Evolutionary conservation across 345 rosid species (phyloP).

Genomic region (Odontarrhena argentea): DNA sequence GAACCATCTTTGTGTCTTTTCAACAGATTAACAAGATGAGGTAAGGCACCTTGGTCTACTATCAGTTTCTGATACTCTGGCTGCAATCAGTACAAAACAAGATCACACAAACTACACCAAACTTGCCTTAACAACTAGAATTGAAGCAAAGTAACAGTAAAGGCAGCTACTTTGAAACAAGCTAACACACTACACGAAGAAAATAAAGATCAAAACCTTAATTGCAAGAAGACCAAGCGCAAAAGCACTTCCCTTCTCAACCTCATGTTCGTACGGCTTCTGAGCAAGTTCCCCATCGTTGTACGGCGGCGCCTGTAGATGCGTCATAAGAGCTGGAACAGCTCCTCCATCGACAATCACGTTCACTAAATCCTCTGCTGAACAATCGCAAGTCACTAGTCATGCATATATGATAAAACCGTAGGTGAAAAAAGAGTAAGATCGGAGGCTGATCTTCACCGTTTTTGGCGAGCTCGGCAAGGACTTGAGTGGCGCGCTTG

Average conservation of each 20-base stretch:
- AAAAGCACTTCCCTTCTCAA: slow-evolving; percentile 97
- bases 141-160: slow-evolving; percentile 1
- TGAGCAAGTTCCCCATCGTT: slow-evolving; percentile 50
- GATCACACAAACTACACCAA: slow-evolving; percentile 19
- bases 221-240: slow-evolving; percentile 96
- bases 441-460: slow-evolving; percentile 54
- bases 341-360: slow-evolving; percentile 96
- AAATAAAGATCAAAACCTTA: slow-evolving; percentile 54
- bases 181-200: slow-evolving; percentile 5
- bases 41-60: slow-evolving; percentile 88
- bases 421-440: slow-evolving; percentile 31
- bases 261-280: slow-evolving; percentile 93
- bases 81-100: slow-evolving; percentile 54
- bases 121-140: slow-evolving; percentile 10
- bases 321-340: slow-evolving; percentile 91
- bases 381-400: slow-evolving; percentile 37
- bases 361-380: slow-evolving; percentile 91
- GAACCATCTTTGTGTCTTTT: slow-evolving; percentile 67
- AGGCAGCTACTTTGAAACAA: slow-evolving; percentile 22
- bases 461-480: slow-evolving; percentile 97
- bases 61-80: slow-evolving; percentile 98
- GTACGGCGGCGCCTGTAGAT: slow-evolving; percentile 76
- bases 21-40: slow-evolving; percentile 79
- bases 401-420: slow-evolving; percentile 23
- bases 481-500: slow-evolving; percentile 91